Conservation (phyloP, 2,329 filamentous ascomycete genomes). For the Aschersonia sp. region DNA sequence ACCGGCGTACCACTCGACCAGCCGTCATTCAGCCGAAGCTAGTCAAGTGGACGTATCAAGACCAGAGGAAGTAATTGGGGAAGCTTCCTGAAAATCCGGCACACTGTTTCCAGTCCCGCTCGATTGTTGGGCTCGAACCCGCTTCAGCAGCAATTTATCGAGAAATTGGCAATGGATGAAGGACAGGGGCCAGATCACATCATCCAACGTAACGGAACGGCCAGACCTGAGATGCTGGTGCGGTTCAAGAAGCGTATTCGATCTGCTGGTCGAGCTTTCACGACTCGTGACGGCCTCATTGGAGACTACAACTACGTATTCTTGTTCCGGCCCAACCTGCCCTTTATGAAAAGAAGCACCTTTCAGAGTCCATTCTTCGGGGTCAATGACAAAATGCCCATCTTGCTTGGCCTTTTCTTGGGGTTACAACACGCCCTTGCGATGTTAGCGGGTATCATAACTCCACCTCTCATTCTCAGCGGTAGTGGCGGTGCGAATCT, state of each 20-base stretch:
- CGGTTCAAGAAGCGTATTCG: slow-evolving; percentile 8
- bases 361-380: slow-evolving; percentile 61
- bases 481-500: slow-evolving; percentile 50
- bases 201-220: slow-evolving; percentile 21
- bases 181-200: slow-evolving; percentile 37
- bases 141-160: neutral
- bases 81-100: too few relatives aligned
- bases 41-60: too few relatives aligned
- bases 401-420: slow-evolving; percentile 57
- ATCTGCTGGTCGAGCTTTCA: slow-evolving; percentile 23
- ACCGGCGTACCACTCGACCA: too few relatives aligned
- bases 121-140: neutral
- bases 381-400: slow-evolving; percentile 64
- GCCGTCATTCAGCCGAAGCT: too few relatives aligned
- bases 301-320: slow-evolving; percentile 85
- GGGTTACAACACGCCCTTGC: slow-evolving; percentile 68
- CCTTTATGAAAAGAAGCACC: slow-evolving; percentile 53
- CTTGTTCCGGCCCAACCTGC: slow-evolving; percentile 68
- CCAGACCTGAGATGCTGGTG: slow-evolving; percentile 14
- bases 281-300: slow-evolving; percentile 57
- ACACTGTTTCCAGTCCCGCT: neutral
- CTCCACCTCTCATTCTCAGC: slow-evolving; percentile 60
- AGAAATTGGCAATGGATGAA: slow-evolving; percentile 32
- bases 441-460: slow-evolving; percentile 64
- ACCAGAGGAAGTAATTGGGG: too few relatives aligned